phyloP scores from a whole-genome alignment of 2,329 filamentous ascomycete species.

The Colletotrichum sp. region DNA sequence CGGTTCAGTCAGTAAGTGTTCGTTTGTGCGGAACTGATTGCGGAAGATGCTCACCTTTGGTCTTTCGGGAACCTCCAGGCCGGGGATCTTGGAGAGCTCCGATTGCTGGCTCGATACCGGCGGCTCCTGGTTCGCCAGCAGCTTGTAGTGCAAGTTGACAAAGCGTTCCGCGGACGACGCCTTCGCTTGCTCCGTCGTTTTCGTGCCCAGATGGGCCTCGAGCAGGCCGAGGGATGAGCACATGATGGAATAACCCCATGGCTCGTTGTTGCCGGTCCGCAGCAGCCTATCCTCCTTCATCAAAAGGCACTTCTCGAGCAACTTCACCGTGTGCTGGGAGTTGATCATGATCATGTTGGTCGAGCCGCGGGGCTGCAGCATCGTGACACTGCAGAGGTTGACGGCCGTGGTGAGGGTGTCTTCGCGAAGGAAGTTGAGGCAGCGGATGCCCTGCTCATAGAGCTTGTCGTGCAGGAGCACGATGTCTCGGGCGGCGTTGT shows the following conservation, averaged over 20 bases:
- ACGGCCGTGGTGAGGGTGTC: slow-evolving; percentile 64
- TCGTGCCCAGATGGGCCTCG: slow-evolving; percentile 63
- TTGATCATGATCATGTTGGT: slow-evolving; percentile 69
- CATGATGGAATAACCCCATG: slow-evolving; percentile 69
- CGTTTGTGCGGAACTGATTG: background rate
- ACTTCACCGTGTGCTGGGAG: slow-evolving; percentile 61
- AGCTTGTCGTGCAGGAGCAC: slow-evolving; percentile 67
- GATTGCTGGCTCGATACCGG: slow-evolving; percentile 37
- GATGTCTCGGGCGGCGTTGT: slow-evolving; percentile 66
- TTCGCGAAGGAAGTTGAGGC: slow-evolving; percentile 64
- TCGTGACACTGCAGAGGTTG: slow-evolving; percentile 65
- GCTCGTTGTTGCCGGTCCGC: slow-evolving; percentile 67
- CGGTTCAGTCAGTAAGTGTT: background rate
- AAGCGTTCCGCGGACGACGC: slow-evolving; percentile 64
- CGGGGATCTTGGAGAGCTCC: slow-evolving; percentile 28
- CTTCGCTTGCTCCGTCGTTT: slow-evolving; percentile 61
- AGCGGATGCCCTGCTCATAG: slow-evolving; percentile 62
- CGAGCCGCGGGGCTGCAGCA: slow-evolving; percentile 63
- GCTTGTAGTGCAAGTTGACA: slow-evolving; percentile 61
- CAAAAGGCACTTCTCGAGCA: slow-evolving; percentile 65
- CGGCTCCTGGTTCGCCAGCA: slow-evolving; percentile 59
- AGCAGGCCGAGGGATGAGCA: slow-evolving; percentile 64
- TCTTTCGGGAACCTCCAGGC: slow-evolving; percentile 39
- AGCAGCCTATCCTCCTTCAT: slow-evolving; percentile 67
- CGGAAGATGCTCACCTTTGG: slow-evolving; percentile 38